Conservation (phyloP, 164 flowering plant species). For the Umbilicus rupestris region DNA sequence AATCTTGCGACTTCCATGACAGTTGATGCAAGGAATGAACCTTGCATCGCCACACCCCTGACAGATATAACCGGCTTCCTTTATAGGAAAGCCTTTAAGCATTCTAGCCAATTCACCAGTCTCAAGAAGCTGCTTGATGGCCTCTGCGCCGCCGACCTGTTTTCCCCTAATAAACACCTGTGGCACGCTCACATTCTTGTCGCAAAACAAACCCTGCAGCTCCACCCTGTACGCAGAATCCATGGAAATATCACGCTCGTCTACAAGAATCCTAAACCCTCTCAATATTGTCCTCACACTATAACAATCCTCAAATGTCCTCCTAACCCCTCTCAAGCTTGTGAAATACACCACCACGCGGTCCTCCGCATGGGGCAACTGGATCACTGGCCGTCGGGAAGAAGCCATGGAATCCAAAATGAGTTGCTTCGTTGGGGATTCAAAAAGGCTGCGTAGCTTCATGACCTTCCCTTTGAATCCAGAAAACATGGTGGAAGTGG, state of each 20-base stretch:
- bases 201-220: slow-evolving; percentile 28
- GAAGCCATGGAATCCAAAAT: slow-evolving; percentile 2
- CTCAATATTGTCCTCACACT: slow-evolving; percentile 39
- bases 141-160: slow-evolving; percentile 56
- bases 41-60: slow-evolving; percentile 37
- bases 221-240: slow-evolving; percentile 37
- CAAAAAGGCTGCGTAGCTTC: background rate
- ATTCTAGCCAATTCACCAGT: slow-evolving; percentile 44
- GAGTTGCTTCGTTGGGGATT: background rate
- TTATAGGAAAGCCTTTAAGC: slow-evolving; percentile 30
- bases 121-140: slow-evolving; percentile 45
- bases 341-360: slow-evolving; percentile 51
- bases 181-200: slow-evolving; percentile 25
- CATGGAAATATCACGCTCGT: slow-evolving; percentile 67
- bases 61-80: slow-evolving; percentile 23
- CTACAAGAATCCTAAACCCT: slow-evolving; percentile 35
- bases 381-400: background rate
- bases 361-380: slow-evolving; percentile 32
- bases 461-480: slow-evolving; percentile 6
- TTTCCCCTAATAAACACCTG: slow-evolving; percentile 52
- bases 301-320: slow-evolving; percentile 54
- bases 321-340: slow-evolving; percentile 48
- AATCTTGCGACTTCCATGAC: slow-evolving; percentile 47
- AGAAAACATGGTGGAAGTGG: background rate
- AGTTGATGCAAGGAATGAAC: slow-evolving; percentile 36